Evolutionary conservation across 805 yeast genomes (phyloP).

Genomic region (Blastobotrys attinorum): DNA sequence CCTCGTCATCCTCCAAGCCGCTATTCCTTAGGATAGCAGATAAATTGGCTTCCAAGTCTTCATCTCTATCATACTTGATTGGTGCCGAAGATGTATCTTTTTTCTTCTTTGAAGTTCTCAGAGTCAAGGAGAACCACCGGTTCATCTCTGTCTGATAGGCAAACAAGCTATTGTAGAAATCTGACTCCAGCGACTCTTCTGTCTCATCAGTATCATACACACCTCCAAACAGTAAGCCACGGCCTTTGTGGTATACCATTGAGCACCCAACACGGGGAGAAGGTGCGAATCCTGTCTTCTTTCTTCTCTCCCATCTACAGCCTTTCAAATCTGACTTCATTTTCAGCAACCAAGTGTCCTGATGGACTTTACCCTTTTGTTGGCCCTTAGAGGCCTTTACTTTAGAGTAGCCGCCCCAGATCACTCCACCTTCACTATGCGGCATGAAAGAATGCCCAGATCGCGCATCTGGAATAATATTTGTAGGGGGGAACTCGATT

Average conservation of each 20-base stretch:
- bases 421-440: slow-evolving; percentile 64
- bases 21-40: slow-evolving; percentile 34
- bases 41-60: slow-evolving; percentile 74
- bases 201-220: slow-evolving; percentile 93
- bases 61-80: slow-evolving; percentile 47
- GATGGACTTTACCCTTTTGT: slow-evolving; percentile 83
- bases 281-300: slow-evolving; percentile 85
- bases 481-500: slow-evolving; percentile 76
- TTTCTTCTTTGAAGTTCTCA: slow-evolving; percentile 53
- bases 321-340: slow-evolving; percentile 77
- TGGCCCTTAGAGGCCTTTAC: slow-evolving; percentile 75
- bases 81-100: slow-evolving; percentile 38
- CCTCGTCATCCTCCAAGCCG: slow-evolving; percentile 23
- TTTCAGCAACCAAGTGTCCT: slow-evolving; percentile 79
- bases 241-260: slow-evolving; percentile 78
- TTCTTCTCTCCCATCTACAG: slow-evolving; percentile 81
- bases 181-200: slow-evolving; percentile 81
- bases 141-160: slow-evolving; percentile 81
- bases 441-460: slow-evolving; percentile 89
- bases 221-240: slow-evolving; percentile 93
- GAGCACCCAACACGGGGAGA: slow-evolving; percentile 93
- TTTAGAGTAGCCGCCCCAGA: slow-evolving; percentile 93
- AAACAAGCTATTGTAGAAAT: slow-evolving; percentile 70
- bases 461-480: slow-evolving; percentile 79
- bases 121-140: slow-evolving; percentile 72